Conservation (phyloP, 2,329 filamentous ascomycete species). For the Curvularia sp. region DNA sequence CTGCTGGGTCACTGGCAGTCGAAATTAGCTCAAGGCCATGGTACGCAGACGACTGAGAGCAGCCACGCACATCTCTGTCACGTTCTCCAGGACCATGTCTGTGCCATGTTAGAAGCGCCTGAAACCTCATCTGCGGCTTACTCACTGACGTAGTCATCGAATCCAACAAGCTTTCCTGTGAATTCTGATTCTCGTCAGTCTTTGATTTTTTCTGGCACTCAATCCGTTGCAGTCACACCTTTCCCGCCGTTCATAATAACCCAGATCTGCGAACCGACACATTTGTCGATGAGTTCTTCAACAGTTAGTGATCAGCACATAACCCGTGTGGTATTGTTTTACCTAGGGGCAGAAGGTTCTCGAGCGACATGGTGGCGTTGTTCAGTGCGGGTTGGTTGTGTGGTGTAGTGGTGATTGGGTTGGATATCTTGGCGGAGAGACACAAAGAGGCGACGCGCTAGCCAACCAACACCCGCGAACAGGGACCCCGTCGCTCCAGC, state of each 20-base stretch:
- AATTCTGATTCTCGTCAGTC: conserved; percentile 70
- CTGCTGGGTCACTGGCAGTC: conserved; percentile 75
- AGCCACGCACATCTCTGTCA: conserved; percentile 84
- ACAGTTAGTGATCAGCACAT: conserved; percentile 25
- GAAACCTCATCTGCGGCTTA: conserved; percentile 47
- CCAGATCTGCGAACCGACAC: conserved; percentile 96
- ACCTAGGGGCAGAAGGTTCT: conserved; percentile 46
- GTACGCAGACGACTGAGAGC: not conserved
- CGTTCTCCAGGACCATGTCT: conserved; percentile 99
- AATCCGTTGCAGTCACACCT: conserved; percentile 61
- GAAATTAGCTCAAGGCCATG: conserved; percentile 15
- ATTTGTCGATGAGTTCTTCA: conserved; percentile 97
- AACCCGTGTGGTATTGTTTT: not conserved
- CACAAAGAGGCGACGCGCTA: conserved; percentile 26
- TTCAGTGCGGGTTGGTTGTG: conserved; percentile 3
- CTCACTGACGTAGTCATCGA: conserved; percentile 99
- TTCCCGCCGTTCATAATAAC: conserved; percentile 99
- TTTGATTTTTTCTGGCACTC: not conserved
- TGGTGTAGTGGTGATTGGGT: conserved; percentile 23
- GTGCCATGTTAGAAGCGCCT: conserved; percentile 11
- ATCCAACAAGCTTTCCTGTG: conserved; percentile 89
- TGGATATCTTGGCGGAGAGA: conserved; percentile 30
- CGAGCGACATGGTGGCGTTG: conserved; percentile 32
- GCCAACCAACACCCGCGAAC: conserved; percentile 16
- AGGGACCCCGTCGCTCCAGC: conserved; percentile 22